Percentiles rank a stretch among this genome's conserved stretches.
These are phyloP conservation scores for Cucurbita argyrosperma DNA, from an alignment of 306 rosid species.

Conservation along the genomic window DNA sequence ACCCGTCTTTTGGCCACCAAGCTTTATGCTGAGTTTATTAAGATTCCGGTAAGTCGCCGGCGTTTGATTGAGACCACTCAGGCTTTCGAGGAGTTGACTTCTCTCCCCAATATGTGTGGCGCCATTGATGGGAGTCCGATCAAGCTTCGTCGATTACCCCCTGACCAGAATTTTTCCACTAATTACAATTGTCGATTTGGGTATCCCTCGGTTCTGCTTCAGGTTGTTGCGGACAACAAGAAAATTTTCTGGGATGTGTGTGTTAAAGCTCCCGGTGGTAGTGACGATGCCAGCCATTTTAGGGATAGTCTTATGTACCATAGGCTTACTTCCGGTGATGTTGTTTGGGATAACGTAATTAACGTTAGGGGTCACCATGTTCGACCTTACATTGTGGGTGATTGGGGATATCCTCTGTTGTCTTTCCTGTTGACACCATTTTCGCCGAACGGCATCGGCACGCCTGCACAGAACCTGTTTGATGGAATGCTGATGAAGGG, in stretches of 20 bases:
- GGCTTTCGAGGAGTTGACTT: slow-evolving; percentile 68
- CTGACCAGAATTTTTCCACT: slow-evolving; percentile 17
- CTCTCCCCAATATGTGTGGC: slow-evolving; percentile 86
- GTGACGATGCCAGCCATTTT: slow-evolving; percentile 63
- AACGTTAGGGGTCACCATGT: slow-evolving; percentile 48
- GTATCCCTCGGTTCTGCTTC: slow-evolving; percentile 56
- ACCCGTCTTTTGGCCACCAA: slow-evolving; percentile 87
- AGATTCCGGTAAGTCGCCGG: slow-evolving; percentile 66
- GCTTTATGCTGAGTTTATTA: slow-evolving; percentile 72
- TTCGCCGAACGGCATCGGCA: slow-evolving; percentile 52
- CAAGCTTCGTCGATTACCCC: slow-evolving; percentile 27
- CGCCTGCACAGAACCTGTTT: slow-evolving; percentile 72
- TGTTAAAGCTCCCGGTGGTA: slow-evolving; percentile 69
- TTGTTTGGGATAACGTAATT: slow-evolving; percentile 63
- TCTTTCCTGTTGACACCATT: slow-evolving; percentile 64
- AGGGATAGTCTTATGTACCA: slow-evolving; percentile 59
- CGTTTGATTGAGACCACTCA: slow-evolving; percentile 61
- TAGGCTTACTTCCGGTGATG: slow-evolving; percentile 49
- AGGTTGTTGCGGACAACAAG: slow-evolving; percentile 78
- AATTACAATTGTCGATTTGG: slow-evolving; percentile 49
- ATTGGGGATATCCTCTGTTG: slow-evolving; percentile 73
- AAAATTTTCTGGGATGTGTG: slow-evolving; percentile 94
- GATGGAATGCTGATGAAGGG: slow-evolving; percentile 97
- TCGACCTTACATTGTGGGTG: slow-evolving; percentile 80
- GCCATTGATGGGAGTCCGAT: slow-evolving; percentile 69